These are phyloP conservation scores for Eimeria sp. DNA, from an alignment of 169 alveolate genomes.

Conservation along the genomic window DNA sequence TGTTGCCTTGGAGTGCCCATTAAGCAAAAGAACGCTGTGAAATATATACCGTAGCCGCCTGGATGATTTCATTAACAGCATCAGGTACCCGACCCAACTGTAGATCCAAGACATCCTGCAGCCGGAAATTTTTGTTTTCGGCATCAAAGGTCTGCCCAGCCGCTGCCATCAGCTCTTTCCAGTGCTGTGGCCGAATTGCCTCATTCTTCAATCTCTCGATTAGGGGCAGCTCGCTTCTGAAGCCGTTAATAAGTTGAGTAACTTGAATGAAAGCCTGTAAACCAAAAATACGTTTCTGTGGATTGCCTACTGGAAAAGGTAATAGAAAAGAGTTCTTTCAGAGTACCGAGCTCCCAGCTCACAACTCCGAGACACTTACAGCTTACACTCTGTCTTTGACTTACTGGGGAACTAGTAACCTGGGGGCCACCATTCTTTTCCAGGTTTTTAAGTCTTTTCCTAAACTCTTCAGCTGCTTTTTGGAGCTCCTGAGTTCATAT, in stretches of 20 bases:
- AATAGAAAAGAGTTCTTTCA: neutral
- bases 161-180: slow-evolving; percentile 91
- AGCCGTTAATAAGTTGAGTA: slow-evolving; percentile 90
- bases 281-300: neutral
- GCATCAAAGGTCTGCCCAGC: slow-evolving; percentile 87
- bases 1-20: neutral
- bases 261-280: slow-evolving; percentile 90
- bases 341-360: neutral
- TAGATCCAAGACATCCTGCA: slow-evolving; percentile 91
- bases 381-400: neutral
- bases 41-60: slow-evolving; percentile 92
- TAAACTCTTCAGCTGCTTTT: slow-evolving; percentile 94
- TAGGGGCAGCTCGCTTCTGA: slow-evolving; percentile 93
- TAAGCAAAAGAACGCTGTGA: neutral
- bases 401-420: slow-evolving; percentile 63
- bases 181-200: slow-evolving; percentile 96
- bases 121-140: slow-evolving; percentile 91
- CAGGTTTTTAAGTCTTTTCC: slow-evolving; percentile 91
- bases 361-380: neutral
- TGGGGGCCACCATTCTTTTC: slow-evolving; percentile 83
- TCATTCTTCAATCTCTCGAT: slow-evolving; percentile 93
- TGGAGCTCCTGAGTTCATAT: slow-evolving; percentile 84
- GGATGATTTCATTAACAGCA: slow-evolving; percentile 94
- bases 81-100: slow-evolving; percentile 93
- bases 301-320: neutral